phyloP scores from a whole-genome alignment of 73 alveolate species.

The Paramecium sonneborni region DNA sequence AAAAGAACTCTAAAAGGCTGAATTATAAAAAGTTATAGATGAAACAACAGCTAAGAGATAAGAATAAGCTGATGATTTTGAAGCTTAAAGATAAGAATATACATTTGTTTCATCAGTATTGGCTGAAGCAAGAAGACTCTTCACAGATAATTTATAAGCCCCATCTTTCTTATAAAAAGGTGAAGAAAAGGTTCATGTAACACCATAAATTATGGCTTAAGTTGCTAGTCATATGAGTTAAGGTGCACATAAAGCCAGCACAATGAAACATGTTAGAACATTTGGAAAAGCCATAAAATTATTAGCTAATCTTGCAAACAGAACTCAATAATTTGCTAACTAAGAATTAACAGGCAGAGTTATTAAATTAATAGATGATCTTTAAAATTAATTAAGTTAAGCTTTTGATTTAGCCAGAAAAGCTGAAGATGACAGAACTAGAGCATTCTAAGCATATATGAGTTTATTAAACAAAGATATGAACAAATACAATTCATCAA shows the following conservation, averaged over 20 bases:
- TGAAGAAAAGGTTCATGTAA: not conserved
- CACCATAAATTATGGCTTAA: conserved; percentile 56
- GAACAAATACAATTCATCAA: conserved; percentile 56
- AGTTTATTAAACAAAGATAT: conserved; percentile 32
- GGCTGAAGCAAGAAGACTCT: conserved; percentile 67
- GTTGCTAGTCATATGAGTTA: conserved; percentile 55
- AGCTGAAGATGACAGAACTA: conserved; percentile 54
- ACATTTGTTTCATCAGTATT: conserved; percentile 49
- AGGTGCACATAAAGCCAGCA: conserved; percentile 58
- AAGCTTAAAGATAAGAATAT: conserved; percentile 49
- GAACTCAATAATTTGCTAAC: conserved; percentile 39
- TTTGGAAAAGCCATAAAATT: conserved; percentile 56
- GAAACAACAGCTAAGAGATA: conserved; percentile 26
- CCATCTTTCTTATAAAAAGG: conserved; percentile 51
- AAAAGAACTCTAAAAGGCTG: not conserved
- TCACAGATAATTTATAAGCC: conserved; percentile 61
- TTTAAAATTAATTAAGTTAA: conserved; percentile 43
- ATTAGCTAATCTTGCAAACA: conserved; percentile 14
- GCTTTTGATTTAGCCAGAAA: conserved; percentile 59
- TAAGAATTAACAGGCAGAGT: conserved; percentile 50
- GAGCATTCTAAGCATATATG: conserved; percentile 44
- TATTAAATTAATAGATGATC: conserved; percentile 51
- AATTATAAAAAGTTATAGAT: conserved; percentile 31
- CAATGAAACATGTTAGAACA: conserved; percentile 57
- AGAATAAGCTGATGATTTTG: not conserved